A percentile compares a stretch with the other conserved stretches of the same genome.
Conservation (phyloP, 257 asterid genomes). For the Eucommia ulmoides region DNA sequence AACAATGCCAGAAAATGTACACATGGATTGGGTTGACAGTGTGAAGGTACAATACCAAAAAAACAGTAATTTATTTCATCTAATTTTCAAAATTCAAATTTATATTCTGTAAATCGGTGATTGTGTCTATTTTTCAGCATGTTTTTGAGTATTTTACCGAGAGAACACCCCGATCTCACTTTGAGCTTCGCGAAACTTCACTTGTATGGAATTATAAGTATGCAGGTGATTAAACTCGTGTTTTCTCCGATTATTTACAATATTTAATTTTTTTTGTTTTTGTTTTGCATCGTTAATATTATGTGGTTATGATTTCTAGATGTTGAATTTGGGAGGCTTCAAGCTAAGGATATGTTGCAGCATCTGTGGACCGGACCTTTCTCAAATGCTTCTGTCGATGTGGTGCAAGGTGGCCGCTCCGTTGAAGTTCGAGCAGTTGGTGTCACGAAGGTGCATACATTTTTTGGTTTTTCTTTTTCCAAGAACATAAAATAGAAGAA, state of each 20-base stretch:
- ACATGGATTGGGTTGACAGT: conserved; percentile 95
- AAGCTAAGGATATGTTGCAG: conserved; percentile 98
- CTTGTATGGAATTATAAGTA: conserved; percentile 95
- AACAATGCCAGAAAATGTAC: conserved; percentile 95
- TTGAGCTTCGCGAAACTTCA: conserved; percentile 81
- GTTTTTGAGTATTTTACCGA: conserved; percentile 94
- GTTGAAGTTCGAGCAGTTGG: conserved; percentile 98
- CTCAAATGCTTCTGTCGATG: conserved; percentile 90
- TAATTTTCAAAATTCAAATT: too few relatives aligned
- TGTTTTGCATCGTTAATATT: neutral
- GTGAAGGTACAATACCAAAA: conserved; percentile 76
- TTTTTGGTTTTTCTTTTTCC: conserved; percentile 1
- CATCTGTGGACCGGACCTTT: conserved; percentile 99
- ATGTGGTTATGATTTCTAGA: too few relatives aligned
- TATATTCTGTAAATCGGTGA: too few relatives aligned
- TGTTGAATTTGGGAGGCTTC: conserved; percentile 89
- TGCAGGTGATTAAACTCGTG: conserved; percentile 63
- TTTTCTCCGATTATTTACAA: neutral
- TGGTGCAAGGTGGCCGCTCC: conserved; percentile 87
- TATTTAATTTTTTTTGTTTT: neutral
- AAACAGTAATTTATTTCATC: too few relatives aligned
- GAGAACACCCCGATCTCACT: conserved; percentile 91
- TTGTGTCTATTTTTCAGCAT: conserved; percentile 43
- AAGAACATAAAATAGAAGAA: too few relatives aligned
- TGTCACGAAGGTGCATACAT: conserved; percentile 67